Percentiles rank a stretch among this genome's conserved stretches.
Evolutionary conservation across 2,329 filamentous ascomycete species (phyloP).

Genomic region (Geosmithia flava): DNA sequence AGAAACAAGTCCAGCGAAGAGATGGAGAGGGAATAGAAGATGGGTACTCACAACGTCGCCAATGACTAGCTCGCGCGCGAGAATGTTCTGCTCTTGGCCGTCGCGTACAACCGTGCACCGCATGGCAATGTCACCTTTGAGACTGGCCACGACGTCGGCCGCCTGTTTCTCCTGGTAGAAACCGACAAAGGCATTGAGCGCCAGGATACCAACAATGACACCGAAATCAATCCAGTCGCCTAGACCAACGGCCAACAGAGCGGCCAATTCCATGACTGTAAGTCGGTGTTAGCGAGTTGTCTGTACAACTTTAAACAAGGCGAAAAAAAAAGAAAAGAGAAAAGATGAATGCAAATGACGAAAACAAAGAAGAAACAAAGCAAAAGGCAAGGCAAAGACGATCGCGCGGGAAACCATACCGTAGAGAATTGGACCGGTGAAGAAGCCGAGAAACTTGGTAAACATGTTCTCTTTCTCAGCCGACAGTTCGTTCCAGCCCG

Average conservation of each 20-base stretch:
- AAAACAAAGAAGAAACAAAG: neutral
- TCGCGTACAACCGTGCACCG: constrained; percentile 56
- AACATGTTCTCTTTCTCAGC: constrained; percentile 68
- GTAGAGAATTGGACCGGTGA: constrained; percentile 66
- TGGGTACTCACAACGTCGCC: constrained; percentile 54
- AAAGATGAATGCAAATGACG: neutral
- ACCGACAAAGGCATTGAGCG: constrained; percentile 65
- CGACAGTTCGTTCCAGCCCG: constrained; percentile 59
- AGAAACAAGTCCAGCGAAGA: neutral
- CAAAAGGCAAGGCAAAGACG: neutral
- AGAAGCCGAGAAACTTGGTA: constrained; percentile 63
- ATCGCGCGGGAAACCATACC: constrained; percentile 32
- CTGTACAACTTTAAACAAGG: neutral
- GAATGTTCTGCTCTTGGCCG: constrained; percentile 54
- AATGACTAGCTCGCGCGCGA: constrained; percentile 62
- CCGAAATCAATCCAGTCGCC: constrained; percentile 61
- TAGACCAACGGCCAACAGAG: constrained; percentile 60
- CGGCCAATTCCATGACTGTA: constrained; percentile 64
- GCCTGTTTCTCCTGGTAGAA: constrained; percentile 77
- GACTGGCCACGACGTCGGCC: constrained; percentile 59
- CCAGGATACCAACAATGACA: constrained; percentile 64
- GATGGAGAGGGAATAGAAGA: neutral
- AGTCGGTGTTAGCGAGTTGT: no score
- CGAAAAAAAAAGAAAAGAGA: neutral
- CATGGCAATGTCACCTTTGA: constrained; percentile 73